Evolutionary conservation across 805 yeast genomes (phyloP), one percentile per base, ranked within the genome.

Genomic region (Metschnikowia bowlesiae): DNA sequence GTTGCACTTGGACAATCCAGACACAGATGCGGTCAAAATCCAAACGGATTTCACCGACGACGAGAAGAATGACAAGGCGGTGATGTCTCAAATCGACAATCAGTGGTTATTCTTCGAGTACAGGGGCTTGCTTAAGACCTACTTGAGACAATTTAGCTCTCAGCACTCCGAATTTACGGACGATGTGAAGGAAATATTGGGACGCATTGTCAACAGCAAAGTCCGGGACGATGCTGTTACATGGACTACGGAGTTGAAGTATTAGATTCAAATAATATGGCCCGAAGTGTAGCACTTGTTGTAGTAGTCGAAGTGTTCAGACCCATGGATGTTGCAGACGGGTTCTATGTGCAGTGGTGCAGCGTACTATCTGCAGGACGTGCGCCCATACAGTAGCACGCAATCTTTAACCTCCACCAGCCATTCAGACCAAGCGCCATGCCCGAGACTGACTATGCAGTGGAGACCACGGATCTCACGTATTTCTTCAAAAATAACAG

Each of bases 401-500:
- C 38, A 18, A 44, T 44, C 40, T 28, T 36, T 11, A 8, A 11
- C 2, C 14, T 2, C 34, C 22, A 33, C 10, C 9, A 32, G 9
- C 8, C 5, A 8, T 7, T 22, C n/a, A 4, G 22, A n/a, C 14
- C 33, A 28, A 44, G 28, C 39, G 46, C 8, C 26, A 53, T 53
- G 55, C 37, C 55, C 22, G 45, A 34, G 13, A 44, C 59, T 6
- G 50, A 50, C 7, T 55, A 59, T 39, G 85, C 92, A 39, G 82
- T 91, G 14, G 82, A 78, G 54, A 83, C 91, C 0, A 70, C 73
- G 9, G 69, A 82, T 41, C 72, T 92, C 46, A 79, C 84, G 1
- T 94, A 90, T 66, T 81, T 78, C 29, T 92, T 87, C 62, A 71
- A 77, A 47, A 72, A 78, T 3, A 76, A 78, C 46, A 79, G 87